Evolutionary conservation across 1,139 yeast genomes (phyloP), one percentile per base, ranked within the genome.

Genomic region (Sugiyamaella paludigena): DNA sequence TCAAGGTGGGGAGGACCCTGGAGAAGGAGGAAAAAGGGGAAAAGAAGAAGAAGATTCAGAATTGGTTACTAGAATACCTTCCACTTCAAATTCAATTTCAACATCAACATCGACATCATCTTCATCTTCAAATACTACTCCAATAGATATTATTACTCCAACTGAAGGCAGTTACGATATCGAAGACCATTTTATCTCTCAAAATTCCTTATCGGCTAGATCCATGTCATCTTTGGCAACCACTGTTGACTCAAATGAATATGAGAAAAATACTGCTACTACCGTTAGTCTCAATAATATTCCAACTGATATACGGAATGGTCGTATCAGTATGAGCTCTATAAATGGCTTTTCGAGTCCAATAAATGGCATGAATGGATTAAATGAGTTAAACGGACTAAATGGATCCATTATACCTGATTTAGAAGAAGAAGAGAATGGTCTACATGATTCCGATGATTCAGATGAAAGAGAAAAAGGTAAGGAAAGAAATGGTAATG

Each of bases 161-260:
- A 38, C 49, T 12, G 24, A 19, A 19, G 24, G 24, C 5, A 40
- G 48, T 26, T 48, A 48, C 43, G 53, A 40, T 15, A 40, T 42
- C 40, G 54, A 50, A 31, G 50, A 49, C 31, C 42, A 37, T 24
- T 48, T 34, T 34, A 40, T 29, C 27, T 45, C 48, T 13, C 54
- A 50, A n/a, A 50, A 50, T 28, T 50, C 54, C 30, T 43, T 50
- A 27, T 50, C 54, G 28, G 46, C 51, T 29, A 51, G 52, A 35
- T 57, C 59, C 42, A 57, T 57, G 59, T 54, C 58, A 15, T 56
- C 58, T n/a, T 40, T 56, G 24, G 59, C 60, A 31, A 54, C 59
- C 19, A 56, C 59, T 13, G 48, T 51, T 11, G 58, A 56, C 15
- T 56, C 58, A 9, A 27, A 36, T 6, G 45, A 42, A 29, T 42